Evolutionary conservation across 176 grass and related monocot species (phyloP), one percentile per base, ranked within the genome.

Genomic region (Tillandsia leiboldiana): DNA sequence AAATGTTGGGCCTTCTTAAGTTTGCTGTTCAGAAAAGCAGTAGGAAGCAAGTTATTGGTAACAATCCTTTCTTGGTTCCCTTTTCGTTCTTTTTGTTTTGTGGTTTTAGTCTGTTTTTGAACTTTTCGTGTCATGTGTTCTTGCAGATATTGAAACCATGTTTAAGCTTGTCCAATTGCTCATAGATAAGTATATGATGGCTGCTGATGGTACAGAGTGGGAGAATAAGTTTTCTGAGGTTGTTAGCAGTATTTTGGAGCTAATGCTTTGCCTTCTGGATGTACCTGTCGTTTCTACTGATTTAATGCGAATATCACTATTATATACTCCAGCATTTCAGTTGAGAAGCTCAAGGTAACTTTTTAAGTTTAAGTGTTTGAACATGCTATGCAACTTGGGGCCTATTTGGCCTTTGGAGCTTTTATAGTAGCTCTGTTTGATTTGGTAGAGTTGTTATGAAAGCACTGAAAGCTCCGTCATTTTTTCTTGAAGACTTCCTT

Each of bases 231-330:
- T 76, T 69, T 77, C 70, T 68, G 65, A 83, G 54, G 75, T 91
- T 84, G 75, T 79, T 59, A 76, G 56, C 59, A 91, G 77, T 59
- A 71, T 96, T 71, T 85, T 96, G 86, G 73, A 84, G 27, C 76
- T 91, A 58, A 77, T 96, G 66, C 82, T 91, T 66, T 81, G 70
- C 76, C 73, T 88, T 91, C 82, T 96, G 59, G 87, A 96, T 91
- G 66, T 86, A 81, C 87, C 87, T 66, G 33, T 75, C 28, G 75
- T 91, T 66, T 70, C 82, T 68, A 71, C 5, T 52, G 79, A 91
- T 77, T 74, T 96, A 65, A 56, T 66, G n/a, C 52, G 73, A 8
- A 65, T 88, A 73, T 79, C 69, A 24, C 64, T 58, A 49, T 79
- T 89, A 64, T 92, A 96, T 83, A 57, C 51, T 63, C 88, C 84